These are phyloP conservation scores for Cercospora sojina DNA, from an alignment of 2,329 filamentous ascomycete genomes.

Conservation along the genomic window DNA sequence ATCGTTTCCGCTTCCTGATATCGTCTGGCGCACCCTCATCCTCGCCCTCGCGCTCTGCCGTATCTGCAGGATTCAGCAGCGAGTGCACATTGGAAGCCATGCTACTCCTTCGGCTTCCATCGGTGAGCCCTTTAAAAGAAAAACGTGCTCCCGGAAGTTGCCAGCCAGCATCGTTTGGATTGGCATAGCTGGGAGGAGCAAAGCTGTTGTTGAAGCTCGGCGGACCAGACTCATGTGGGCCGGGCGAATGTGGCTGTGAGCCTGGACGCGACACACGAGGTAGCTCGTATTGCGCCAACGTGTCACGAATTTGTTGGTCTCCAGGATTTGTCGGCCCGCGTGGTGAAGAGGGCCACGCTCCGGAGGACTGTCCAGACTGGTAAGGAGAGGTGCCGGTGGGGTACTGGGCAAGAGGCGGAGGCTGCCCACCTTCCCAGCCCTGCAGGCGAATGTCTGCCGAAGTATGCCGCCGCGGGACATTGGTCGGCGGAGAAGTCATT, in stretches of 20 bases:
- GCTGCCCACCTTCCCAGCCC: slow-evolving; percentile 71
- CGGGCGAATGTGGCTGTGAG: slow-evolving; percentile 46
- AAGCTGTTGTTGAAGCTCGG: slow-evolving; percentile 51
- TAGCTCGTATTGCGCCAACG: slow-evolving; percentile 65
- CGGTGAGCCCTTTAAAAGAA: slow-evolving; percentile 52
- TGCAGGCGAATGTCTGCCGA: slow-evolving; percentile 84
- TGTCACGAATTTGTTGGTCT: slow-evolving; percentile 63
- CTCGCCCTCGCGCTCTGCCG: slow-evolving; percentile 64
- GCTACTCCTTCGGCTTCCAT: slow-evolving; percentile 66
- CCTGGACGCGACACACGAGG: slow-evolving; percentile 48
- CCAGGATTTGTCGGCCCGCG: slow-evolving; percentile 47
- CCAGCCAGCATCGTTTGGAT: slow-evolving; percentile 58
- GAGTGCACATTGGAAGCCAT: slow-evolving; percentile 71
- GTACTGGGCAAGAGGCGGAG: slow-evolving; percentile 44
- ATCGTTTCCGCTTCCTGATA: slow-evolving; percentile 58
- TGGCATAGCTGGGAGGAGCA: slow-evolving; percentile 51
- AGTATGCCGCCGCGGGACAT: slow-evolving; percentile 80
- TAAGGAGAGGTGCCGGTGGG: slow-evolving; percentile 60
- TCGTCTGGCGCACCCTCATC: slow-evolving; percentile 60
- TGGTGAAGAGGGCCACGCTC: slow-evolving; percentile 68
- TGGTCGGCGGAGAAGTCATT: slow-evolving; percentile 60
- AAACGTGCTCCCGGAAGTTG: slow-evolving; percentile 52
- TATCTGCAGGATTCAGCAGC: slow-evolving; percentile 67
- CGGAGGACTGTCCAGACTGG: slow-evolving; percentile 60
- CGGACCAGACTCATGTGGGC: slow-evolving; percentile 45